These are phyloP conservation scores for Epichloe hybrida DNA, from an alignment of 2,329 filamentous ascomycete genomes.

Conservation along the genomic window DNA sequence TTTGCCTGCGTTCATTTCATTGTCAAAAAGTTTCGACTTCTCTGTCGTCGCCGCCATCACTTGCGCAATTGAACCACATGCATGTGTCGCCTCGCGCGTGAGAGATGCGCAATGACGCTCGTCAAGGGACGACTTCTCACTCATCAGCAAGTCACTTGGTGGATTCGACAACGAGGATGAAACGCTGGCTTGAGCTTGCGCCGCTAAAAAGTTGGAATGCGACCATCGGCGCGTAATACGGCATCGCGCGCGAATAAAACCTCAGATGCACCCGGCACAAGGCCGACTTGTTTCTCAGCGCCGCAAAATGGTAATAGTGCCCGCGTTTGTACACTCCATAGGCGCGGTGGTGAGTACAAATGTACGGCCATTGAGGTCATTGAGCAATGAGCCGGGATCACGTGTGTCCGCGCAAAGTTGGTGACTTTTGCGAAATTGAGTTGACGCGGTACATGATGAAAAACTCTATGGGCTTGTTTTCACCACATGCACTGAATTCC, in stretches of 20 bases:
- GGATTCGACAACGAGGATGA: not conserved
- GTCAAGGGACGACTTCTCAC: not conserved
- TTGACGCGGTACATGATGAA: not conserved
- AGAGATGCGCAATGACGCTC: too few species aligned
- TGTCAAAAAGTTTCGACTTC: too few species aligned
- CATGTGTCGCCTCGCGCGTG: not conserved
- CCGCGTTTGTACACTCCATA: too few species aligned
- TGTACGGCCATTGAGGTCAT: not conserved
- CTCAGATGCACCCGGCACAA: too few species aligned
- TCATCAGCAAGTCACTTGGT: not conserved
- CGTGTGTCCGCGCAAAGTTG: constrained; percentile 3
- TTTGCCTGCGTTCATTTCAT: too few species aligned
- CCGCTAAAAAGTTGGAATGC: not conserved
- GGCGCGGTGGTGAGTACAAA: too few species aligned
- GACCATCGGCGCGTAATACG: not conserved
- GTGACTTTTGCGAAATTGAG: not conserved
- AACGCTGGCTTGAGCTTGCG: not conserved
- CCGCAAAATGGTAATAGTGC: too few species aligned
- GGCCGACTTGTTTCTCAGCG: too few species aligned
- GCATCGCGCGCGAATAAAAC: too few species aligned
- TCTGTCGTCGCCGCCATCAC: too few species aligned
- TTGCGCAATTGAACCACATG: too few species aligned
- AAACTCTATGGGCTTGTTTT: not conserved
- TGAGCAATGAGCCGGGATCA: not conserved
- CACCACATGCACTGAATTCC: not conserved